phyloP scores from a whole-genome alignment of 2,329 filamentous ascomycete species.

The Alternaria conjuncta region DNA sequence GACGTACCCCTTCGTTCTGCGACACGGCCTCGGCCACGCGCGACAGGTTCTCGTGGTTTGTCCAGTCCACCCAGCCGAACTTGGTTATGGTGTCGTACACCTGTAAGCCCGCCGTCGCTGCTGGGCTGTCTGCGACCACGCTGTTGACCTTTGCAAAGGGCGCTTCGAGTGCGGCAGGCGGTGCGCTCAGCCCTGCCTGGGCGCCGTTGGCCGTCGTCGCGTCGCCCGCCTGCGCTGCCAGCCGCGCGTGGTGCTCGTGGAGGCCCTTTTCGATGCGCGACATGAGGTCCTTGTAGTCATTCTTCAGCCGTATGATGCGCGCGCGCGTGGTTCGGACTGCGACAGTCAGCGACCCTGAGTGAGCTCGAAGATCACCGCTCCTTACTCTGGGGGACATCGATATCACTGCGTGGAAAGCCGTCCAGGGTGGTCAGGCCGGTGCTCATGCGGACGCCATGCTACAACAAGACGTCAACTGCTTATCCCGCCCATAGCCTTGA shows the following conservation, averaged over 20 bases:
- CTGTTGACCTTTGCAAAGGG: constrained; percentile 91
- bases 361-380: constrained; percentile 47
- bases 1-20: constrained; percentile 84
- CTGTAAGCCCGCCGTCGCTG: constrained; percentile 79
- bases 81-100: constrained; percentile 80
- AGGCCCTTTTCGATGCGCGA: constrained; percentile 78
- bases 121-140: constrained; percentile 79
- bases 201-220: constrained; percentile 36
- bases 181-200: constrained; percentile 30
- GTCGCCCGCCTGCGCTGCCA: constrained; percentile 56
- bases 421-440: constrained; percentile 86
- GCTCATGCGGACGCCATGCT: constrained; percentile 95
- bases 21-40: constrained; percentile 91
- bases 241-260: constrained; percentile 86
- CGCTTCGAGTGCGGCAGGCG: constrained; percentile 55
- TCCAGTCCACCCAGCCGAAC: constrained; percentile 83
- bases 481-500: neutral
- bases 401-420: constrained; percentile 89
- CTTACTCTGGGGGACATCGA: constrained; percentile 92
- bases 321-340: constrained; percentile 90
- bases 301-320: constrained; percentile 85
- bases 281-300: constrained; percentile 95
- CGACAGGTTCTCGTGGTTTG: constrained; percentile 84
- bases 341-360: constrained; percentile 71
- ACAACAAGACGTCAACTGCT: constrained; percentile 26